These are phyloP conservation scores for Trichoderma atrobrunneum DNA, from an alignment of 2,329 filamentous ascomycete species.

Conservation along the genomic window DNA sequence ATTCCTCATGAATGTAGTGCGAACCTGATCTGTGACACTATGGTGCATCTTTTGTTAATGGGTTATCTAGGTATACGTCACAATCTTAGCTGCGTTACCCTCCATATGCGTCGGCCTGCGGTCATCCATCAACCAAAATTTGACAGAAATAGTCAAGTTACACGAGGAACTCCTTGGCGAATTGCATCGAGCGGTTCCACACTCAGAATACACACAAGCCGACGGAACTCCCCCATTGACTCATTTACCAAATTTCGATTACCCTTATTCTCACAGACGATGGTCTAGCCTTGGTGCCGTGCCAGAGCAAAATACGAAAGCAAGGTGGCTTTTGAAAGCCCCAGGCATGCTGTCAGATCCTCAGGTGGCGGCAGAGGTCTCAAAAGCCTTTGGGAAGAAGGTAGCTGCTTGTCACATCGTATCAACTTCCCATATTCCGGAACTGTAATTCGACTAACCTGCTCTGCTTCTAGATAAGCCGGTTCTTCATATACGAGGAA, in stretches of 20 bases:
- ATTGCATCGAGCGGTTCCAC: slow-evolving; percentile 67
- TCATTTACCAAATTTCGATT: slow-evolving; percentile 15
- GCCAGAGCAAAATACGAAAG: slow-evolving; percentile 39
- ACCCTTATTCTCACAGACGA: slow-evolving; percentile 37
- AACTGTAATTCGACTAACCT: slow-evolving; percentile 2
- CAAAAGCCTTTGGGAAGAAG: slow-evolving; percentile 59
- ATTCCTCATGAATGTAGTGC: slow-evolving; percentile 75
- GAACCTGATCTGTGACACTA: rapidly evolving
- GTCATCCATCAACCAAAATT: slow-evolving; percentile 72
- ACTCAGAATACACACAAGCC: slow-evolving; percentile 59
- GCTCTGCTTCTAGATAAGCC: slow-evolving; percentile 58
- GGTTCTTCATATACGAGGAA: slow-evolving; percentile 85
- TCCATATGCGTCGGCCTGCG: slow-evolving; percentile 62
- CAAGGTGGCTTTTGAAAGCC: slow-evolving; percentile 44
- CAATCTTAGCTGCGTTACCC: slow-evolving; percentile 69
- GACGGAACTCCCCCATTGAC: slow-evolving; percentile 20
- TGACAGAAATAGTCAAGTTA: slow-evolving; percentile 75
- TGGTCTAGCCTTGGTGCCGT: slow-evolving; percentile 50
- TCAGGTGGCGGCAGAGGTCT: slow-evolving; percentile 57
- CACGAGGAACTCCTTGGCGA: slow-evolving; percentile 79
- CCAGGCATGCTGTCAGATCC: slow-evolving; percentile 57
- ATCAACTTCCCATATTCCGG: not conserved
- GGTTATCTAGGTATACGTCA: slow-evolving; percentile 63
- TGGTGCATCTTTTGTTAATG: slow-evolving; percentile 22
- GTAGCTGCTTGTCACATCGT: slow-evolving; percentile 35